These are phyloP conservation scores for Aspergillus asperescens DNA, from an alignment of 495 filamentous ascomycete species.

Conservation along the genomic window DNA sequence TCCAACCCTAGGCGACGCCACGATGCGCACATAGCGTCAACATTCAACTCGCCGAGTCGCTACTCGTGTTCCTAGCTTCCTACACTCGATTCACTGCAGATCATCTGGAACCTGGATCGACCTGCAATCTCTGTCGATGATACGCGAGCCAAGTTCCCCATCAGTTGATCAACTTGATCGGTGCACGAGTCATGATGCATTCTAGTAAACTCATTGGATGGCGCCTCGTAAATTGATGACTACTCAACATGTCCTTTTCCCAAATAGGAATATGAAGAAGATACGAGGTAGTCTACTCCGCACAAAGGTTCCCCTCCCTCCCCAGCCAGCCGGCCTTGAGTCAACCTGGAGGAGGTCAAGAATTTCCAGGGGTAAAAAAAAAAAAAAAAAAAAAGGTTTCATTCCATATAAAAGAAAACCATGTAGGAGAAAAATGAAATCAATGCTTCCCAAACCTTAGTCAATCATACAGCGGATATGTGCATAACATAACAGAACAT, in stretches of 20 bases:
- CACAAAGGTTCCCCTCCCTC: too few species aligned
- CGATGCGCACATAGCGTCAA: constrained; percentile 1
- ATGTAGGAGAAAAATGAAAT: too few species aligned
- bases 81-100: background rate
- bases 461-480: too few species aligned
- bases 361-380: too few species aligned
- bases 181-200: background rate
- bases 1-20: background rate
- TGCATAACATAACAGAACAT: too few species aligned
- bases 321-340: too few species aligned
- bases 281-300: too few species aligned
- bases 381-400: too few species aligned
- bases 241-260: background rate
- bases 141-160: background rate
- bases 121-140: background rate
- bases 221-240: background rate
- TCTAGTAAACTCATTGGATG: background rate
- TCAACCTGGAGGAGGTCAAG: too few species aligned
- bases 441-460: too few species aligned
- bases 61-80: background rate
- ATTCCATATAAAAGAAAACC: too few species aligned
- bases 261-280: too few species aligned
- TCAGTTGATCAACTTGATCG: background rate
- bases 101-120: constrained; percentile 1
- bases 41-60: background rate